Evolutionary conservation across 345 rosid genomes (phyloP).

Genomic region (Pseudoturritis turrita): DNA sequence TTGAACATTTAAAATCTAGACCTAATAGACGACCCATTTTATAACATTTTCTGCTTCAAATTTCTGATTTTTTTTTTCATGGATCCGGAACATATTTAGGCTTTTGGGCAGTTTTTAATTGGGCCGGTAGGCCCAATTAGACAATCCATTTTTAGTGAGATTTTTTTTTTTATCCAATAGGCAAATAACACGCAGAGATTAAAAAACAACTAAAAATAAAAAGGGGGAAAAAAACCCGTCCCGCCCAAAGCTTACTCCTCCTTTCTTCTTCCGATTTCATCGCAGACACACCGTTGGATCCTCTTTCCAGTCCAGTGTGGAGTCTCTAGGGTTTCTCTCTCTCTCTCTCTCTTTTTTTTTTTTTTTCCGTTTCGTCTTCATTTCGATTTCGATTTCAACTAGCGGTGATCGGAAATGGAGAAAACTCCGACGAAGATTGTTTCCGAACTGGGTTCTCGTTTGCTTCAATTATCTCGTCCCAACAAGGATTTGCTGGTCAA

Average conservation of each 20-base stretch:
- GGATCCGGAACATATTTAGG: not conserved
- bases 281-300: conserved; percentile 15
- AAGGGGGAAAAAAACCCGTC: not conserved
- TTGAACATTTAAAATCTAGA: too few relatives aligned
- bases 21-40: too few relatives aligned
- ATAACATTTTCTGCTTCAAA: too few relatives aligned
- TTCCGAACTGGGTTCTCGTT: conserved; percentile 51
- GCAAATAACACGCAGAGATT: not conserved
- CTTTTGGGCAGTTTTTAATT: not conserved
- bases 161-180: not conserved
- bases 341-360: not conserved
- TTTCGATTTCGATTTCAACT: not conserved
- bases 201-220: not conserved
- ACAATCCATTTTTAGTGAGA: not conserved
- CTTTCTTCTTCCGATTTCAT: conserved; percentile 4
- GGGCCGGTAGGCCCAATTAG: not conserved
- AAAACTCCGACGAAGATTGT: conserved; percentile 45
- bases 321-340: conserved; percentile 4
- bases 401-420: conserved; percentile 37
- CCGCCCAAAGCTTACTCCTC: conserved; percentile 24
- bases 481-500: conserved; percentile 66
- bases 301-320: not conserved
- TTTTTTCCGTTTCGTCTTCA: not conserved
- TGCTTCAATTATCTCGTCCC: conserved; percentile 53
- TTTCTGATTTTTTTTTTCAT: too few relatives aligned